These are phyloP conservation scores for Talaromyces pinophilus DNA, from an alignment of 2,329 filamentous ascomycete genomes.

Conservation along the genomic window DNA sequence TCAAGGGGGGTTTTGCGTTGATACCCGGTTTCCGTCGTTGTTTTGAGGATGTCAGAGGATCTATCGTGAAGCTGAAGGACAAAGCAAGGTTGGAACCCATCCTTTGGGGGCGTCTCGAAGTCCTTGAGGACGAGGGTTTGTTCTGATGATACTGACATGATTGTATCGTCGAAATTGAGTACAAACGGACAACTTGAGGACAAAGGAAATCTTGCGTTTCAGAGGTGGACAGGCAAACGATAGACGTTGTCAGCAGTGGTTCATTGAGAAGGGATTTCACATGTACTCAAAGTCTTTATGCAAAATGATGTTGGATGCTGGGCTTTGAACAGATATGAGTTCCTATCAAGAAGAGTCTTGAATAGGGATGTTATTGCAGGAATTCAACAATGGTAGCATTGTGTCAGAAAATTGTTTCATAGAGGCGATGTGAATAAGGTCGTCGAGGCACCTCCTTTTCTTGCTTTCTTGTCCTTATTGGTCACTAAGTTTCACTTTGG, in stretches of 20 bases:
- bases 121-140: background rate
- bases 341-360: background rate
- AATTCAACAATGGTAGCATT: background rate
- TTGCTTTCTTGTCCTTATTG: background rate
- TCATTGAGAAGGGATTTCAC: background rate
- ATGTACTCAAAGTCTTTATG: background rate
- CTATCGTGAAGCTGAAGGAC: background rate
- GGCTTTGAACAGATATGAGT: background rate
- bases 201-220: background rate
- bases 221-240: background rate
- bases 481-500: background rate
- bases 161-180: background rate
- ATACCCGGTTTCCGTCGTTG: background rate
- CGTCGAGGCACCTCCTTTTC: background rate
- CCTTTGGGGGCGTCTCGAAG: background rate
- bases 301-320: background rate
- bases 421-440: background rate
- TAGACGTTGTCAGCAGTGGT: background rate
- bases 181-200: too few species aligned
- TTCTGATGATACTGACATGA: background rate
- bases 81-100: background rate
- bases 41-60: background rate
- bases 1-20: background rate
- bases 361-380: background rate
- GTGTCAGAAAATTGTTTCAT: background rate